Base-by-base conservation (phyloP, 495 filamentous ascomycete species). In the Penicillium parvum region DNA sequence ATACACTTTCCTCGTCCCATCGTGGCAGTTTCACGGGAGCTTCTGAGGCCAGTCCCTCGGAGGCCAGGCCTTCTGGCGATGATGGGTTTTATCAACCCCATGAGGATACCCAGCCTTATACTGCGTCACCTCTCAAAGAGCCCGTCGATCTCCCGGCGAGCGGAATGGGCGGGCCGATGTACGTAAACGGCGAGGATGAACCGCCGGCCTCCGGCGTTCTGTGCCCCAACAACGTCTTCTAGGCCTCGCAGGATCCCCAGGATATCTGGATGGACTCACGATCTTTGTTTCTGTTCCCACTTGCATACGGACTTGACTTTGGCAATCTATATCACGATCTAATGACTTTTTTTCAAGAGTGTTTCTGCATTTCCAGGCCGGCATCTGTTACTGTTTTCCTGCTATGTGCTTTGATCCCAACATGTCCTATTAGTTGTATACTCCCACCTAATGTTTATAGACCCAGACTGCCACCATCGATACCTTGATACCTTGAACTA, bases 21-120 rank as follows among this genome's bases (percentile, higher is more conserved):
- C 63, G 64, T 22, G 60, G 53, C 22, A 69, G 64, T 50, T 63
- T 68, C 45, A 52, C 60, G 32, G 55, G 48, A 9, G 51, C 65
- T 4, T 63, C 64, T 5, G 68, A 70, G 40, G 59, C 53, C 27
- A 70, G 65, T 30, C 60, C 71, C 15, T 48, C 49, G 2, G 56
- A 60, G 11, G 28, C 32, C 7, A 37, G 44, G 5, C 39, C 47
- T 14, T 49, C 30, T 38, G 23, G 42, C 9, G 57, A 55, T 5
- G 57, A 60, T 7, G 47, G 43, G 1, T n/a, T 48, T 5, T 49
- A 28, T 49, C 43, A 34, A n/a, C n/a, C n/a, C 27, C 39, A 38
- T 35, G 54, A 60, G 3, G 53, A 55, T 5, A 23, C 20, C 15
- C 33, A 50, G 15, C 8, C 6, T n/a, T 37, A 47, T 38, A 41